These are phyloP conservation scores for Globisporangium canariense DNA, from an alignment of 352 stramenopile species.

Conservation along the genomic window DNA sequence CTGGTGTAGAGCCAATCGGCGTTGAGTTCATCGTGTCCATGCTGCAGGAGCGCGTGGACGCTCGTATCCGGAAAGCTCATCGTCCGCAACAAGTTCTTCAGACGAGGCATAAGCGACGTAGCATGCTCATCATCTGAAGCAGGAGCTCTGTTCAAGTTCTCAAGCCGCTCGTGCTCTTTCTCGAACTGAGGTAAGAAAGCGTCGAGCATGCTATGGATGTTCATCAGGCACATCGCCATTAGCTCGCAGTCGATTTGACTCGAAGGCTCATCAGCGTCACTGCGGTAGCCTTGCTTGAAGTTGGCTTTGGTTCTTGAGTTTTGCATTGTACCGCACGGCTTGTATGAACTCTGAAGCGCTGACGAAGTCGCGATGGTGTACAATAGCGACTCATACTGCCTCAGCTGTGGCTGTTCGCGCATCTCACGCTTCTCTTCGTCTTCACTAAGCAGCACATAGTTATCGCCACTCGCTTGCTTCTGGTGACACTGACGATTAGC, in stretches of 20 bases:
- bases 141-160: slow-evolving; percentile 11
- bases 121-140: slow-evolving; percentile 7
- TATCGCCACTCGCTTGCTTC: not conserved
- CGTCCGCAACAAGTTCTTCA: slow-evolving; percentile 33
- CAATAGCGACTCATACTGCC: slow-evolving; percentile 16
- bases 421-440: not conserved
- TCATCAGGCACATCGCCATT: slow-evolving; percentile 58
- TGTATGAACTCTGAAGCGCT: slow-evolving; percentile 10
- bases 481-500: not conserved
- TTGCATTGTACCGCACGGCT: not conserved
- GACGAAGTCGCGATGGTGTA: slow-evolving; percentile 14
- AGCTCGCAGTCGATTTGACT: slow-evolving; percentile 30
- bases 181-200: slow-evolving; percentile 28
- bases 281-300: not conserved
- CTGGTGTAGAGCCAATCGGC: slow-evolving; percentile 28
- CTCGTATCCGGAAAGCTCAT: slow-evolving; percentile 42
- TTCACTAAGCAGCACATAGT: slow-evolving; percentile 4
- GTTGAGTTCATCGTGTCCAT: slow-evolving; percentile 17
- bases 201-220: slow-evolving; percentile 61
- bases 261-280: not conserved
- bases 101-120: slow-evolving; percentile 3
- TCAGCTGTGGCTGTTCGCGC: not conserved
- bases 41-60: slow-evolving; percentile 28
- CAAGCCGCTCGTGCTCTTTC: slow-evolving; percentile 12
- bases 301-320: not conserved